These are phyloP conservation scores for Globisporangium lucens DNA, from an alignment of 352 stramenopile genomes.

Conservation along the genomic window DNA sequence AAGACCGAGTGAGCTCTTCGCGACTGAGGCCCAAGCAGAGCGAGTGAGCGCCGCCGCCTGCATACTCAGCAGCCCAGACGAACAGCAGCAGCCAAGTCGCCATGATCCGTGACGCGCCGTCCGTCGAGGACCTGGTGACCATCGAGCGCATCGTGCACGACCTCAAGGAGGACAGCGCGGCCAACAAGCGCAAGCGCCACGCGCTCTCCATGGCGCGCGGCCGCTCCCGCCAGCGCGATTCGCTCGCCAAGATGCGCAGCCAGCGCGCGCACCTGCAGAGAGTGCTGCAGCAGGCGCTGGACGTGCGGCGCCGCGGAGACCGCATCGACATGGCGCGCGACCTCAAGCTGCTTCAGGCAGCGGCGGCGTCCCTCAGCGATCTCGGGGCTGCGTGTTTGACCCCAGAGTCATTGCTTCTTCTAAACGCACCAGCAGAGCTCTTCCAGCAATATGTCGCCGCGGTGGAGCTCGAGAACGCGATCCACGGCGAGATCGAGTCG, in stretches of 20 bases:
- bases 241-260: slow-evolving; percentile 26
- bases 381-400: too few relatives aligned
- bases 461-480: slow-evolving; percentile 26
- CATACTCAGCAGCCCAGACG: too few relatives aligned
- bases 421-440: not conserved
- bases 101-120: not conserved
- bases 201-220: slow-evolving; percentile 24
- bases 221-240: slow-evolving; percentile 24
- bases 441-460: slow-evolving; percentile 24
- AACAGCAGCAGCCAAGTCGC: not conserved
- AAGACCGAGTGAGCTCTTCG: too few relatives aligned
- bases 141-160: slow-evolving; percentile 9
- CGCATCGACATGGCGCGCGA: slow-evolving; percentile 2
- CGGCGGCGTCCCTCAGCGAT: too few relatives aligned
- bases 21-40: too few relatives aligned
- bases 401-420: too few relatives aligned
- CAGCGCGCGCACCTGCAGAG: slow-evolving; percentile 23
- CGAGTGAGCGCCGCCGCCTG: too few relatives aligned
- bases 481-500: slow-evolving; percentile 29
- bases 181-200: slow-evolving; percentile 9
- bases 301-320: slow-evolving; percentile 10
- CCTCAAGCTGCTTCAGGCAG: not conserved
- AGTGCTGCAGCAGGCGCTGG: slow-evolving; percentile 22
- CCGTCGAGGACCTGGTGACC: not conserved
- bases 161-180: slow-evolving; percentile 7